phyloP scores from a whole-genome alignment of 2,329 filamentous ascomycete genomes.

The Plectosphaerella cucumerina region DNA sequence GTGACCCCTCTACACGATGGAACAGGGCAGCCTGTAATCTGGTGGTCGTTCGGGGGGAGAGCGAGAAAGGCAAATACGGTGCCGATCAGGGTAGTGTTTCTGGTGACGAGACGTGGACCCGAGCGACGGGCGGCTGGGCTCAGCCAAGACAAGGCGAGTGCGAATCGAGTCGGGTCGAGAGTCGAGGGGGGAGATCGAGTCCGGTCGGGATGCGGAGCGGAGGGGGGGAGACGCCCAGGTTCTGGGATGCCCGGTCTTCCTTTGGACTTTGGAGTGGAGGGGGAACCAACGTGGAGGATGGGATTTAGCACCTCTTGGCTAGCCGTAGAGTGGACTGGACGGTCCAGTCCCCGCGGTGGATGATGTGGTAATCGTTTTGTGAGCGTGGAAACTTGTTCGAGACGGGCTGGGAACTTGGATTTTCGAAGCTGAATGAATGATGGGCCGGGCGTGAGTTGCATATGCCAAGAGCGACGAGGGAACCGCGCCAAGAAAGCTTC shows the following conservation, averaged over 20 bases:
- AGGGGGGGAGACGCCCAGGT: neutral
- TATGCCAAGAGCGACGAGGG: constrained; percentile 15
- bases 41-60: neutral
- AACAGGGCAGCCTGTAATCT: neutral
- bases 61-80: constrained; percentile 19
- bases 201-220: neutral
- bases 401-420: too few species aligned
- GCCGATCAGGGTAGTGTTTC: neutral
- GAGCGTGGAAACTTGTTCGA: too few species aligned
- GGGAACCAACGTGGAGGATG: neutral
- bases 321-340: neutral
- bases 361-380: too few species aligned
- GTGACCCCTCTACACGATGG: neutral
- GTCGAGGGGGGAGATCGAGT: neutral
- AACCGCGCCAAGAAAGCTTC: constrained; percentile 17
- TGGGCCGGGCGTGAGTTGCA: constrained; percentile 14
- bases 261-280: neutral
- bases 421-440: constrained; percentile 1
- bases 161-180: neutral
- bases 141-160: neutral
- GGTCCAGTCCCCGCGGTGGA: too few species aligned
- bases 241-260: neutral
- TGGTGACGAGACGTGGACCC: neutral
- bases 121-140: neutral
- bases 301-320: neutral